phyloP scores from a whole-genome alignment of 345 rosid genomes.

The Camelina laxa region DNA sequence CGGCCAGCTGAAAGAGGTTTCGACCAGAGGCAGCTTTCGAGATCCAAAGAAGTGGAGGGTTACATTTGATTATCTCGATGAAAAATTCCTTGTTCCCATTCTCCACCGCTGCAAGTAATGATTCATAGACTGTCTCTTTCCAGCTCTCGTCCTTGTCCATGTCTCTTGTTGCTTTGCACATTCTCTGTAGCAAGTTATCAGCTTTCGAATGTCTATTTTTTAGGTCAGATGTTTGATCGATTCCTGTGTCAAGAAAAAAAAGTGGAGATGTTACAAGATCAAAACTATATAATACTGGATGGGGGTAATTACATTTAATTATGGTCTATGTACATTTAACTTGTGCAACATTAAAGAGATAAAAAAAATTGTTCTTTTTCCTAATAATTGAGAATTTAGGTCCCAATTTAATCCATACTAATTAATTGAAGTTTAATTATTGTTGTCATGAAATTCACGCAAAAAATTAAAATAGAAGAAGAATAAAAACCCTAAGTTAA shows the following conservation, averaged over 20 bases:
- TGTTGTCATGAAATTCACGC: background rate
- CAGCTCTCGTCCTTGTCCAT: background rate
- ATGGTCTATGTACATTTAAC: too few relatives aligned
- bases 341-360: too few relatives aligned
- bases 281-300: too few relatives aligned
- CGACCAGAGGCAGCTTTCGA: background rate
- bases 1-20: constrained; percentile 33
- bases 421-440: background rate
- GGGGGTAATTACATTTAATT: too few relatives aligned
- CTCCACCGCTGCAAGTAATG: constrained; percentile 26
- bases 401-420: too few relatives aligned
- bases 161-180: background rate
- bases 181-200: background rate
- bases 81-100: constrained; percentile 9
- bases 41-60: constrained; percentile 14
- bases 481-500: too few relatives aligned
- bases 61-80: background rate
- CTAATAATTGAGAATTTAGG: too few relatives aligned
- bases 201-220: background rate
- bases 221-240: background rate
- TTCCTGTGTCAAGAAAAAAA: constrained; percentile 1
- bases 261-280: background rate
- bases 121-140: background rate
- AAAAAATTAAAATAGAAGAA: background rate
- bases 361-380: too few relatives aligned